A percentile compares a stretch with the other conserved stretches of the same genome.
These are phyloP conservation scores for Marchantia polymorpha DNA, from an alignment of 225 moss, liverwort and hornwort species.

Conservation along the genomic window DNA sequence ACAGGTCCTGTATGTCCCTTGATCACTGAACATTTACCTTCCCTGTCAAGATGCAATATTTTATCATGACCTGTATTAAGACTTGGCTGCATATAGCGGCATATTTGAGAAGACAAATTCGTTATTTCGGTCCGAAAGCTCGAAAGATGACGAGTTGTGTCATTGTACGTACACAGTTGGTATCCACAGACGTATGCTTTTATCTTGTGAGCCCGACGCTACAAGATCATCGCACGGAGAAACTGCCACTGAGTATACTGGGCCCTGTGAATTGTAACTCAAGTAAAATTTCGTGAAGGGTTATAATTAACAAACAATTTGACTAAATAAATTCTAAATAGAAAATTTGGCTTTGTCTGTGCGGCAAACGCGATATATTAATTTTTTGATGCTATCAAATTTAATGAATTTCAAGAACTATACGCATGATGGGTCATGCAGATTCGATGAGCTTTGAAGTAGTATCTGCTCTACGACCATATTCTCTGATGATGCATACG, in stretches of 20 bases:
- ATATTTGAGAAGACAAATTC: not conserved
- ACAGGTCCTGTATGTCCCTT: conserved; percentile 92
- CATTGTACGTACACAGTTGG: conserved; percentile 83
- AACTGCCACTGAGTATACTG: conserved; percentile 78
- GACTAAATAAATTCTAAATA: too few species aligned
- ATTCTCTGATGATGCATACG: too few species aligned
- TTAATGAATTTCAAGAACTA: too few species aligned
- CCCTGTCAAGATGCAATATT: conserved; percentile 35
- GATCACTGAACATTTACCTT: conserved; percentile 75
- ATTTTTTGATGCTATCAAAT: too few species aligned
- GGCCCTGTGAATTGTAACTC: conserved; percentile 54
- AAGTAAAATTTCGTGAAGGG: not conserved
- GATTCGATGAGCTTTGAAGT: too few species aligned
- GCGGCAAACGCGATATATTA: too few species aligned
- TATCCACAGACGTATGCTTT: conserved; percentile 87
- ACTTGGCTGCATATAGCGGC: too few species aligned
- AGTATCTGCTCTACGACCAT: too few species aligned
- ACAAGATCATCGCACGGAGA: conserved; percentile 80
- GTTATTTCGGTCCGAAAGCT: not conserved
- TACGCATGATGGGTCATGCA: too few species aligned
- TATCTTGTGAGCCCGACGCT: conserved; percentile 92
- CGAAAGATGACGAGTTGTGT: conserved; percentile 18
- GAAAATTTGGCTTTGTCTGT: too few species aligned
- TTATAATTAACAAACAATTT: too few species aligned
- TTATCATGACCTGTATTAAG: not conserved